Conservation (phyloP, 1,139 yeast species). For the Saccharomyces pastorianus region DNA sequence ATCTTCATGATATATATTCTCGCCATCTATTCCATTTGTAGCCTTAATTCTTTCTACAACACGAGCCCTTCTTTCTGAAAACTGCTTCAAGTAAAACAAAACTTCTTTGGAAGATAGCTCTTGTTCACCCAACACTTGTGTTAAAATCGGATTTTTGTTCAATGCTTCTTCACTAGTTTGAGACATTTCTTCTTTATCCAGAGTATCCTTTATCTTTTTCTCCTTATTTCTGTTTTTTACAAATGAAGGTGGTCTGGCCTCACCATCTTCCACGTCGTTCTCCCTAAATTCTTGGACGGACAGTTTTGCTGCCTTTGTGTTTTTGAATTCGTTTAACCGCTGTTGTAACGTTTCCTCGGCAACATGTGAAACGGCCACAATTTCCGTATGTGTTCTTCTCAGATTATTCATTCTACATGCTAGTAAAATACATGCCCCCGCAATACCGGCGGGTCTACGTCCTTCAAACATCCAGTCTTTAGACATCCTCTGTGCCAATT, state of each 20-base stretch:
- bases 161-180: conserved; percentile 35
- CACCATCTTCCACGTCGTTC: conserved; percentile 28
- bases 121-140: conserved; percentile 37
- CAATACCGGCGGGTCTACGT: conserved; percentile 95
- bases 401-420: conserved; percentile 97
- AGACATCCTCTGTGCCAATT: conserved; percentile 83
- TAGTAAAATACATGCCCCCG: conserved; percentile 87
- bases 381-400: conserved; percentile 84
- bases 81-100: conserved; percentile 37
- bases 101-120: conserved; percentile 41
- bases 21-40: conserved; percentile 30
- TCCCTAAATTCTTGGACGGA: conserved; percentile 68
- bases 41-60: conserved; percentile 30
- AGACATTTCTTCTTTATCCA: conserved; percentile 23
- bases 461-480: conserved; percentile 96
- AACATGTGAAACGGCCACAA: conserved; percentile 91
- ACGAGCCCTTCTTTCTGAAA: conserved; percentile 35
- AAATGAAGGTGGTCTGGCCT: conserved; percentile 76
- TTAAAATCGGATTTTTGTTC: conserved; percentile 34
- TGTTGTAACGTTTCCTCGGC: conserved; percentile 90
- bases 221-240: conserved; percentile 42
- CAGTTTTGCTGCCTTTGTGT: conserved; percentile 64
- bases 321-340: conserved; percentile 78
- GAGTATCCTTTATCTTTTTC: conserved; percentile 31
- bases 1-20: conserved; percentile 16